A percentile compares a stretch with the other conserved stretches of the same genome.
These are phyloP conservation scores for Paecilomyces variotii DNA, from an alignment of 2,329 filamentous ascomycete species.

Conservation along the genomic window DNA sequence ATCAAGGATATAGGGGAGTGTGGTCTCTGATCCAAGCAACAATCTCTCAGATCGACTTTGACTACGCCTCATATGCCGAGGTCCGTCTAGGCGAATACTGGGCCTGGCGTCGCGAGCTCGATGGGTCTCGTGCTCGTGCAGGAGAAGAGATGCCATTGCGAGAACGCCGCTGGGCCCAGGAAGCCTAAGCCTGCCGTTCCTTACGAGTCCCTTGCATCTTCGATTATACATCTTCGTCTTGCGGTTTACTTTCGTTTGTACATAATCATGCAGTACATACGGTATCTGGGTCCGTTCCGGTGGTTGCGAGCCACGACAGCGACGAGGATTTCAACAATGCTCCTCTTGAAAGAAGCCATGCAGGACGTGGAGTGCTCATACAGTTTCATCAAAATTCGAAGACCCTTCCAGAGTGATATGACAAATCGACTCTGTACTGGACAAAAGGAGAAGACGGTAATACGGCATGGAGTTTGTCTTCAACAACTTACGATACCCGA, in stretches of 20 bases:
- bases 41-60: constrained; percentile 93
- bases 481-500: constrained; percentile 9
- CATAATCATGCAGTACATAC: not conserved
- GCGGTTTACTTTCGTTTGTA: not conserved
- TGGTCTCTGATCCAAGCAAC: constrained; percentile 93
- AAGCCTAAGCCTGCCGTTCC: constrained; percentile 19
- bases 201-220: not conserved
- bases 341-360: not conserved
- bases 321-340: constrained; percentile 1
- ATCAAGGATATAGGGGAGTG: constrained; percentile 62
- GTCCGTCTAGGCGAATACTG: constrained; percentile 81
- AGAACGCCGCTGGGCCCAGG: constrained; percentile 71
- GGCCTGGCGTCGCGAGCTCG: constrained; percentile 72
- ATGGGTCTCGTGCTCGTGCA: constrained; percentile 50
- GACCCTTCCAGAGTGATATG: not conserved
- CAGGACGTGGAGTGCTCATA: not conserved
- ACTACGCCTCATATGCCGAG: constrained; percentile 89
- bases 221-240: not conserved
- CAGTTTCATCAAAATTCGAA: not conserved
- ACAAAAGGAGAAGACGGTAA: not conserved
- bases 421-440: not conserved
- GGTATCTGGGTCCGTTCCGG: not conserved
- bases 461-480: constrained; percentile 10
- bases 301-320: not conserved
- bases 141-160: constrained; percentile 60